phyloP scores from a whole-genome alignment of 2,329 filamentous ascomycete species.

The Xylariaceae sp. region DNA sequence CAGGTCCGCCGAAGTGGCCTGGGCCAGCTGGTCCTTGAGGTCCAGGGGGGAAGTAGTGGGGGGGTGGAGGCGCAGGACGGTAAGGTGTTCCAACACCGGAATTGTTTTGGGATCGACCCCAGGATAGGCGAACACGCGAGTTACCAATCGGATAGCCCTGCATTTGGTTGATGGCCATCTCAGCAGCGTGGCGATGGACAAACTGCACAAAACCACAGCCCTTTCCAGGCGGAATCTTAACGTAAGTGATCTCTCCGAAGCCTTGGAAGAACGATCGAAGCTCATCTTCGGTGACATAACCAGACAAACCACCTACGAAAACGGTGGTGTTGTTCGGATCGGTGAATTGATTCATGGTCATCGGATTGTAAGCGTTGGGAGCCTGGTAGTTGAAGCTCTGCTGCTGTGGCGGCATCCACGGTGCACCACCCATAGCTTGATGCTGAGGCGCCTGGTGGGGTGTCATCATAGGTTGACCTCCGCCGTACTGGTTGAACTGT shows the following conservation, averaged over 20 bases:
- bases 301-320: constrained; percentile 93
- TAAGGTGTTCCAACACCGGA: constrained; percentile 97
- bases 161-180: constrained; percentile 99
- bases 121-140: constrained; percentile 93
- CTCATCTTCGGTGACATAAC: constrained; percentile 98
- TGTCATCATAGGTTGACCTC: constrained; percentile 36
- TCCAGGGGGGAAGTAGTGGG: constrained; percentile 32
- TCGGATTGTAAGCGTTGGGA: constrained; percentile 45
- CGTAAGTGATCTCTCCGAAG: constrained; percentile 98
- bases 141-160: constrained; percentile 99
- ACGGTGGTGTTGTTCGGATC: constrained; percentile 99
- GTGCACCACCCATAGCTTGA: constrained; percentile 33
- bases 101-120: constrained; percentile 99
- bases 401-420: constrained; percentile 42
- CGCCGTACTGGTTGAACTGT: constrained; percentile 34
- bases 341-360: constrained; percentile 96
- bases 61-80: constrained; percentile 70
- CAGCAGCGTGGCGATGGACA: constrained; percentile 94
- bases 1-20: constrained; percentile 25
- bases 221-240: constrained; percentile 99
- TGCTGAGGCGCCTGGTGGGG: constrained; percentile 40
- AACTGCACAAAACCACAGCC: constrained; percentile 99
- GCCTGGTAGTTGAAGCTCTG: constrained; percentile 31
- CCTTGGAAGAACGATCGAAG: constrained; percentile 99
- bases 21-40: constrained; percentile 29